Conservation (phyloP, 2,329 filamentous ascomycete genomes). For the Fusarium hostae region DNA sequence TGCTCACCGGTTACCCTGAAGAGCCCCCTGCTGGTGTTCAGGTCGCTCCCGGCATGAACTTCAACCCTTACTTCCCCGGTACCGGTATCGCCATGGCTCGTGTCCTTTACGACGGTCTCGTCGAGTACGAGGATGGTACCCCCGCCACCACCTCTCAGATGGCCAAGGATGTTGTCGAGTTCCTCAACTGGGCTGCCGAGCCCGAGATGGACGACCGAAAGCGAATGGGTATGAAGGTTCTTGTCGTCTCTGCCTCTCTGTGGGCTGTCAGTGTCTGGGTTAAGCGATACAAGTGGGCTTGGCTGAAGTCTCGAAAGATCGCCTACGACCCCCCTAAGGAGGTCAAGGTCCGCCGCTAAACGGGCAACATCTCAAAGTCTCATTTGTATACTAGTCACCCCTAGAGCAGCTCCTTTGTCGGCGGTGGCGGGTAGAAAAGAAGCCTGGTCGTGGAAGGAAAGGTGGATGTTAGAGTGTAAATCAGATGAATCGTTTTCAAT, state of each 20-base stretch:
- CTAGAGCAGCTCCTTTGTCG: conserved; percentile 57
- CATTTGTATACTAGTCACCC: conserved; percentile 58
- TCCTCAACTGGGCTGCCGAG: conserved; percentile 99
- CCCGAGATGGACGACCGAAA: conserved; percentile 99
- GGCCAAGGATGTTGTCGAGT: conserved; percentile 99
- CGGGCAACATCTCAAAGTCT: conserved; percentile 43
- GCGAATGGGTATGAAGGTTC: conserved; percentile 98
- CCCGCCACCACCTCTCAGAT: conserved; percentile 97
- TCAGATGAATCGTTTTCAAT: conserved; percentile 60
- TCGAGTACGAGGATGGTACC: conserved; percentile 98
- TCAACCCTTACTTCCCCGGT: conserved; percentile 99
- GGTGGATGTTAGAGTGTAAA: conserved; percentile 61
- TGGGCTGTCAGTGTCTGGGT: conserved; percentile 94
- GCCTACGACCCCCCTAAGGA: conserved; percentile 81
- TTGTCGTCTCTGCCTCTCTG: conserved; percentile 81
- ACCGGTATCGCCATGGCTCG: conserved; percentile 99
- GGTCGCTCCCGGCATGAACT: conserved; percentile 92
- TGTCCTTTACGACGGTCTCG: conserved; percentile 96
- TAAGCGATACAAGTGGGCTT: conserved; percentile 99
- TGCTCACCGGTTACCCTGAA: conserved; percentile 97
- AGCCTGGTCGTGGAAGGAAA: conserved; percentile 46
- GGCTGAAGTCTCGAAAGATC: conserved; percentile 95
- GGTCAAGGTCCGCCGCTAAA: conserved; percentile 61
- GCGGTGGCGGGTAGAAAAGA: conserved; percentile 55
- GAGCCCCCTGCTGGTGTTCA: conserved; percentile 90